Base-by-base conservation (phyloP, 306 rosid species). In the Canavalia ensiformis region DNA sequence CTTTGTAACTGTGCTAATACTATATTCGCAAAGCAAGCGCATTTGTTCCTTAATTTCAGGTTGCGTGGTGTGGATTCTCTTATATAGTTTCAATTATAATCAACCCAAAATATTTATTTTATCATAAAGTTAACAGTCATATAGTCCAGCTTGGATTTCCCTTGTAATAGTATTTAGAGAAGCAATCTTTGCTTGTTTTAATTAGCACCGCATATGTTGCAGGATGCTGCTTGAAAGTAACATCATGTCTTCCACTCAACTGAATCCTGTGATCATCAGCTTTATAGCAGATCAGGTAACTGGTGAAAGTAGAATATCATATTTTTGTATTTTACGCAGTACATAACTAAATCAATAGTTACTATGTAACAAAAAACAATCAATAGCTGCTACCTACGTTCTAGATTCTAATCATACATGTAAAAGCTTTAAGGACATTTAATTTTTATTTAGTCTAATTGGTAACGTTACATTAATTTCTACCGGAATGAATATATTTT, bases 21-120 rank as follows among this genome's bases (percentile, higher is more conserved):
- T 33, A 52, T 75, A 76, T 50, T 76, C 35, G 18, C 65, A 10
- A 78, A 83, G 56, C 68, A 76, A 59, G 7, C 76, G 50, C 75
- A 66, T 63, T 75, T 74, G 25, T 75, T 65, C 88, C 86, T 71
- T 52, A 69, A 56, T 83, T 86, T 74, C 74, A 49, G 83, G 45
- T 13, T 81, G 55, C 4, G 8, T 76, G 76, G 71, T 77, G 80
- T 58, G 33, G 64, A 71, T 83, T 80, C 82, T 47, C 76, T 52
- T 72, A 1, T 12, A 30, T 78, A 9, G 30, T 66, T 49, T 33
- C 58, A 10, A 12, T 77, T 7, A 72, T 74, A 37, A 13, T 75
- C 30, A 51, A 68, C 47, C 56, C 4, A 29, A 33, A 6, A 45
- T 67, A 60, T 75, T 37, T 64, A 56, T 67, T 76, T 82, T 62